Base-by-base conservation (phyloP, 306 rosid genomes). In the Parietaria judaica region DNA sequence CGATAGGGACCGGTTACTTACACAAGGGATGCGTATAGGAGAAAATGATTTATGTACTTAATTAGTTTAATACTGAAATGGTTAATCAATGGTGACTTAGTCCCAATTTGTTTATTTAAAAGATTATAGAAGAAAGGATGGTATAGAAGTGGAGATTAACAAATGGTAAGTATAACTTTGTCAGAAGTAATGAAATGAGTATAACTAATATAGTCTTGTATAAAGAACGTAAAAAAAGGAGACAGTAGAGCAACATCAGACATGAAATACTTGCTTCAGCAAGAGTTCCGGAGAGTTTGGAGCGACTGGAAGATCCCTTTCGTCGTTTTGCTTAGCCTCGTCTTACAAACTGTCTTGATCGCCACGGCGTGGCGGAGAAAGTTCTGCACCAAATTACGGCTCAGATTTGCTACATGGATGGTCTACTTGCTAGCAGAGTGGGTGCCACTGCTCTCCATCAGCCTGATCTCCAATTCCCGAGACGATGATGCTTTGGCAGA, bases 361-460 rank as follows among this genome's bases (percentile, higher is more conserved):
- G 0, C 58, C 41, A 39, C 53, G 6, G 83, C 78, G 15, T 74
- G 68, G 63, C 6, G 64, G 60, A 68, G 83, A 47, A 79, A 71
- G 64, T 23, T 64, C 31, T 56, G 0, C 6, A 17, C 38, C 7
- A 2, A 8, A 2, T 47, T 4, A 43, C 31, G 36, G 49, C 35
- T 71, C 10, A 54, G 67, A 6, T 12, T 68, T 23, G 3, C 53
- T 1, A 36, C 68, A 0, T 80, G 79, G 81, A 34, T 48, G 8
- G 36, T 60, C 48, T 80, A 79, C 72, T 52, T 76, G 35, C 62
- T 67, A 1, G 84, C 81, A 43, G 76, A 69, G 38, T 72, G 76
- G 76, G 36, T 72, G 44, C 78, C 80, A 0, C 69, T 68, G 0
- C 9, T 69, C 10, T 64, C 74, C 0, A 66, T 80, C 0, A 68